Conservation (phyloP, 2,329 filamentous ascomycete genomes). For the Teratosphaeria gauchensis region DNA sequence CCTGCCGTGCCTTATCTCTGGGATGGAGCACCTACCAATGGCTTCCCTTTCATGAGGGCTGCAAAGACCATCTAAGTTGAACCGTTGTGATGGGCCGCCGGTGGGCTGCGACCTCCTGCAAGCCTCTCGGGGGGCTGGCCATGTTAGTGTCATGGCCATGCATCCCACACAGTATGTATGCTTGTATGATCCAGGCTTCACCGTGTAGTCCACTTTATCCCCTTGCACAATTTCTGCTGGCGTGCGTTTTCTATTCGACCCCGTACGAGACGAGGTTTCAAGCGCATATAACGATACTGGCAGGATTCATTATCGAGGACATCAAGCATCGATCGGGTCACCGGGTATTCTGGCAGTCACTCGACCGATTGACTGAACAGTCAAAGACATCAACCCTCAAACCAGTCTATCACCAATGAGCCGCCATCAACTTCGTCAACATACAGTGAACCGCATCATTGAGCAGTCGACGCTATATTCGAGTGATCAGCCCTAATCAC, state of each 20-base stretch:
- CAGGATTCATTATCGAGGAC: not conserved
- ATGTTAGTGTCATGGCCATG: not conserved
- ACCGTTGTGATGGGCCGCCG: not conserved
- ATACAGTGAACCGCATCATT: not conserved
- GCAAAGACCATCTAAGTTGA: not conserved
- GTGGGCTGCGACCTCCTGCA: not conserved
- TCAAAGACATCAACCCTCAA: no score
- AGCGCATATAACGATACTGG: not conserved
- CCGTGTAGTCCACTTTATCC: not conserved
- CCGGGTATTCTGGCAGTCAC: no score
- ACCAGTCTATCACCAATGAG: no score
- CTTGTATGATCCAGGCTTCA: not conserved
- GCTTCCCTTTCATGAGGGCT: not conserved
- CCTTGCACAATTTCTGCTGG: not conserved
- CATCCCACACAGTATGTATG: not conserved
- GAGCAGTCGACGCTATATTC: not conserved
- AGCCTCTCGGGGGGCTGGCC: not conserved
- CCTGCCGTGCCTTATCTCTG: not conserved
- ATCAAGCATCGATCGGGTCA: not conserved
- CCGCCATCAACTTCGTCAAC: not conserved
- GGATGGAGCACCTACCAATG: not conserved
- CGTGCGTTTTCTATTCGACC: not conserved
- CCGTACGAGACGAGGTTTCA: not conserved
- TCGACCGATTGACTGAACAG: no score
- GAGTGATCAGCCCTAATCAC: not conserved